Percentiles rank a stretch among this genome's conserved stretches.
phyloP scores from a whole-genome alignment of 192 early-diverging fungal species.

The Coemansia erecta region DNA sequence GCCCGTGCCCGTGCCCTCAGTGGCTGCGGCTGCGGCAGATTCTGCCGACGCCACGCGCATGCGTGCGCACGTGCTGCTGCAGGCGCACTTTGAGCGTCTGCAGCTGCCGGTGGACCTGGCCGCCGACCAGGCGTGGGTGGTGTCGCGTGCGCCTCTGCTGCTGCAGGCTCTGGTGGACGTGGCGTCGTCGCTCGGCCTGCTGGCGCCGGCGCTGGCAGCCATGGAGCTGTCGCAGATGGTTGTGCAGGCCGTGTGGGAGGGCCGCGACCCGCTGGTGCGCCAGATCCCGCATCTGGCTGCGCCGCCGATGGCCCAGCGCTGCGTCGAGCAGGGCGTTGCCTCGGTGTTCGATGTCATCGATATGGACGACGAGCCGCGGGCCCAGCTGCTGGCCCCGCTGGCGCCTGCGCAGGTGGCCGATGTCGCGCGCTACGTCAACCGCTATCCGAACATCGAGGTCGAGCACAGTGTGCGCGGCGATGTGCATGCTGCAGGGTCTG shows the following conservation, averaged over 20 bases:
- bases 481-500: slow-evolving; percentile 62
- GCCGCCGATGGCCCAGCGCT: slow-evolving; percentile 9
- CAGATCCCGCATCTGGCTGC: slow-evolving; percentile 85
- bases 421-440: slow-evolving; percentile 84
- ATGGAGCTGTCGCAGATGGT: slow-evolving; percentile 99
- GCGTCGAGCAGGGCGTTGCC: slow-evolving; percentile 54
- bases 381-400: slow-evolving; percentile 60
- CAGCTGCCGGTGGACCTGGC: slow-evolving; percentile 88
- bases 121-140: slow-evolving; percentile 78
- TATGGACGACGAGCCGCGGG: slow-evolving; percentile 84
- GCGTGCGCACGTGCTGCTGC: slow-evolving; percentile 90
- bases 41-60: slow-evolving; percentile 73
- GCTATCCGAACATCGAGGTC: slow-evolving; percentile 92
- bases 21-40: neutral
- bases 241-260: slow-evolving; percentile 97
- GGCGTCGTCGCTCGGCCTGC: slow-evolving; percentile 87
- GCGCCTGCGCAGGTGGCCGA: slow-evolving; percentile 59
- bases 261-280: slow-evolving; percentile 78
- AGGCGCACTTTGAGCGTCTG: slow-evolving; percentile 92
- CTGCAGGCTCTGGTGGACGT: slow-evolving; percentile 95
- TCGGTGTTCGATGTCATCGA: slow-evolving; percentile 93
- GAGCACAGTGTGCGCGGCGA: slow-evolving; percentile 65
- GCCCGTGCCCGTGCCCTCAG: slow-evolving; percentile 55
- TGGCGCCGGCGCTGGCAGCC: slow-evolving; percentile 80
- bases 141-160: slow-evolving; percentile 71